Percentiles rank a stretch among this genome's conserved stretches.
Evolutionary conservation across 352 stramenopile species (phyloP).

Genomic region (Phytophthora cactorum): DNA sequence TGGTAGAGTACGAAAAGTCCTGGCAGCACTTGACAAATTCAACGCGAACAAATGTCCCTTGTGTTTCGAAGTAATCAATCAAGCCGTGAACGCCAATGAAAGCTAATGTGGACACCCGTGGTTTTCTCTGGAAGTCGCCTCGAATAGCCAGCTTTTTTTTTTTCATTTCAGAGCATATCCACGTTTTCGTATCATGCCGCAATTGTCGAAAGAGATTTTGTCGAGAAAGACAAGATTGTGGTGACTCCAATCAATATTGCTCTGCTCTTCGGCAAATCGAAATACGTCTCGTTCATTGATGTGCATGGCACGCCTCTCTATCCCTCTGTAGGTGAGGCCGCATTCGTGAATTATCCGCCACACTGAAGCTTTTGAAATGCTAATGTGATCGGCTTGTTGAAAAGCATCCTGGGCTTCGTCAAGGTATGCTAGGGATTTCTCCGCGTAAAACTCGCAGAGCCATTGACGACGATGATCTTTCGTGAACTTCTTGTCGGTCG

Average conservation of each 20-base stretch:
- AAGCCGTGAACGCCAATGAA: slow-evolving; percentile 28
- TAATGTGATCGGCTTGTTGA: not conserved
- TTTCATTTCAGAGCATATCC: too few species aligned
- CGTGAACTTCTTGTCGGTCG: not conserved
- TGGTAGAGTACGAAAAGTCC: slow-evolving; percentile 17
- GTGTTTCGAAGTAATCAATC: slow-evolving; percentile 32
- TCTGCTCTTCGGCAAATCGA: not conserved
- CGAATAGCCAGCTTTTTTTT: too few species aligned
- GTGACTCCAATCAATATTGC: too few species aligned
- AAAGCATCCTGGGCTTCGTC: not conserved
- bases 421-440: not conserved
- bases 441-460: not conserved
- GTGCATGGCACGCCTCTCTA: not conserved
- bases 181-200: not conserved
- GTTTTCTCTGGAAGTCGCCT: slow-evolving; percentile 26
- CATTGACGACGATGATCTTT: not conserved
- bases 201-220: not conserved
- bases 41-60: slow-evolving; percentile 37
- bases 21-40: slow-evolving; percentile 34
- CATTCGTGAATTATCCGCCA: not conserved
- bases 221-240: not conserved
- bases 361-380: not conserved
- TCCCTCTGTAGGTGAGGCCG: not conserved
- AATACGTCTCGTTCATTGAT: not conserved
- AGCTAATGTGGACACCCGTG: slow-evolving; percentile 25